phyloP scores from a whole-genome alignment of 768 basidiomycete species.

The Termitomyces sp. region DNA sequence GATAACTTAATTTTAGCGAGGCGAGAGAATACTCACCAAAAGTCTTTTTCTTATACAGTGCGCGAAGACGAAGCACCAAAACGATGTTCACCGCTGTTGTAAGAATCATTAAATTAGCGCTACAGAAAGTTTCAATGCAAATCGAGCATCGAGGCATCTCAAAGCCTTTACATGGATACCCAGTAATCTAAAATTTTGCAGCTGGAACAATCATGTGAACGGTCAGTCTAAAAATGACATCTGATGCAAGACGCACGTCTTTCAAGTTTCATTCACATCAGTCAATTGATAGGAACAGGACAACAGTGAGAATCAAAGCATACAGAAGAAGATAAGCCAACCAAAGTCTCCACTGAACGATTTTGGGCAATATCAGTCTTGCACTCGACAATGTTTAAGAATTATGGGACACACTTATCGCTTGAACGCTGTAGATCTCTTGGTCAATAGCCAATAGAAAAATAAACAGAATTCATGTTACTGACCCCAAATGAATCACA shows the following conservation, averaged over 20 bases:
- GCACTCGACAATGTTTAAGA: not conserved
- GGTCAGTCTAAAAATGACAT: not conserved
- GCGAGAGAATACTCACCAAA: not conserved
- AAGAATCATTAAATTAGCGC: slow-evolving; percentile 1
- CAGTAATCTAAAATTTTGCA: not conserved
- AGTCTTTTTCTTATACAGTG: not conserved
- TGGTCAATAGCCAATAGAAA: not conserved
- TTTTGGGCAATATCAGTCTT: not conserved
- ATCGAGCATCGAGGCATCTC: not conserved
- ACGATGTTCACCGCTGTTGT: slow-evolving; percentile 4
- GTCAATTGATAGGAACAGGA: not conserved
- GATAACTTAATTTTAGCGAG: not conserved
- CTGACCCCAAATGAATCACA: slow-evolving; percentile 1
- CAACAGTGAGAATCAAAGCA: no score
- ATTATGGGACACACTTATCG: not conserved
- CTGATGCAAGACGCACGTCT: not conserved
- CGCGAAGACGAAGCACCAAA: slow-evolving; percentile 6
- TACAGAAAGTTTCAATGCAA: not conserved
- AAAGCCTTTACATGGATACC: not conserved
- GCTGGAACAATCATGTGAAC: not conserved
- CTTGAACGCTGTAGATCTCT: not conserved
- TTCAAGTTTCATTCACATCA: not conserved
- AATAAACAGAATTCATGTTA: not conserved
- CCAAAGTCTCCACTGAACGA: not conserved
- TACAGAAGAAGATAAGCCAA: not conserved